Evolutionary conservation across 352 stramenopile species (phyloP).

Genomic region (Pythium periplocum): DNA sequence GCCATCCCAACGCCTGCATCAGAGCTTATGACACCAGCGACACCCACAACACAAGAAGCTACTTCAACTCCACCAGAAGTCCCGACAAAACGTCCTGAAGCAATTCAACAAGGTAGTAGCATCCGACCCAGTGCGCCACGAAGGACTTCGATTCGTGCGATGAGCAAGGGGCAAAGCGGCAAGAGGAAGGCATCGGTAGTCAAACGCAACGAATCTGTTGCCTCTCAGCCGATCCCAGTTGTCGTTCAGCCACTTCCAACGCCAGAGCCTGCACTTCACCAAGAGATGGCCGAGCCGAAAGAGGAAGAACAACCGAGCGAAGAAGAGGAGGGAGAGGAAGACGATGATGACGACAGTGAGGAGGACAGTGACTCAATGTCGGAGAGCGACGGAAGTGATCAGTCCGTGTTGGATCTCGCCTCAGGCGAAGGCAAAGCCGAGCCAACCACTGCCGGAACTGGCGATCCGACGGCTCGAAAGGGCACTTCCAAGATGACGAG

Average conservation of each 20-base stretch:
- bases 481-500: constrained; percentile 33
- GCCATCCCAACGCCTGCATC: too few relatives aligned
- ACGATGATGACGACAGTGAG: constrained; percentile 13
- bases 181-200: too few relatives aligned
- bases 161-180: too few relatives aligned
- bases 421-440: background rate
- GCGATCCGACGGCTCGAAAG: constrained; percentile 2
- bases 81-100: too few relatives aligned
- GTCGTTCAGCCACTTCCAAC: background rate
- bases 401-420: constrained; percentile 16
- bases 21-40: too few relatives aligned
- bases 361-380: background rate
- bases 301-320: background rate
- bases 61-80: too few relatives aligned
- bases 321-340: constrained; percentile 3
- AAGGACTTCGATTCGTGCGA: too few relatives aligned
- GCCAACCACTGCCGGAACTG: background rate
- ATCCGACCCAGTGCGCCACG: too few relatives aligned
- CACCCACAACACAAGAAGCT: too few relatives aligned
- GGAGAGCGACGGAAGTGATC: constrained; percentile 15
- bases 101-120: too few relatives aligned
- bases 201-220: too few relatives aligned
- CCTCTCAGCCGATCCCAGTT: background rate
- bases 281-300: background rate
- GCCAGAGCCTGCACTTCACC: too few relatives aligned